A percentile compares a stretch with the other conserved stretches of the same genome.
Conservation (phyloP, 495 filamentous ascomycete species). For the Clavariopsis aquatica region DNA sequence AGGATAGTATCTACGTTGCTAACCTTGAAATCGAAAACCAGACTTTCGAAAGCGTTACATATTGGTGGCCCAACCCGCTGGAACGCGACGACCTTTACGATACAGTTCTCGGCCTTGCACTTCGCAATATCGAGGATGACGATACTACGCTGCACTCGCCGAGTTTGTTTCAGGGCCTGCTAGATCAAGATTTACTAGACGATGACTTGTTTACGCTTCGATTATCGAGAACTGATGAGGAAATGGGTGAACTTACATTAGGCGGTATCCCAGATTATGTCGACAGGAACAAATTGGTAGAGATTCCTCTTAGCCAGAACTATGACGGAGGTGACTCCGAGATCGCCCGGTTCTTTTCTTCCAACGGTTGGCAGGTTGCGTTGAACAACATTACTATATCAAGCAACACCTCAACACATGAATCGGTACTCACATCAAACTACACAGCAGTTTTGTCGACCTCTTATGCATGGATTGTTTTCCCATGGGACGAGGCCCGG, state of each 20-base stretch:
- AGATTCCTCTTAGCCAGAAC: conserved; percentile 19
- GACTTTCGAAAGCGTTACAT: conserved; percentile 4
- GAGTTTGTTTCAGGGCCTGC: conserved; percentile 17
- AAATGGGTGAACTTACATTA: conserved; percentile 11
- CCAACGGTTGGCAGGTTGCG: conserved; percentile 9
- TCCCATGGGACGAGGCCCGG: neutral
- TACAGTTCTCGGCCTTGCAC: conserved; percentile 14
- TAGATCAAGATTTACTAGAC: conserved; percentile 16
- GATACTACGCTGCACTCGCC: conserved; percentile 7
- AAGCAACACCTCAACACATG: neutral
- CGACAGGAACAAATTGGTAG: neutral
- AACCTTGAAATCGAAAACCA: conserved; percentile 13
- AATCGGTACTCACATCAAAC: neutral
- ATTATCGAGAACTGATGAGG: conserved; percentile 9
- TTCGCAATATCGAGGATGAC: conserved; percentile 6
- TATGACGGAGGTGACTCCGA: conserved; percentile 1
- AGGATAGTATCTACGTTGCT: conserved; percentile 15
- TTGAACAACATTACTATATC: conserved; percentile 11
- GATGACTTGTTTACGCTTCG: conserved; percentile 11
- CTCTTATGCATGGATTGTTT: conserved; percentile 5
- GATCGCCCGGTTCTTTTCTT: neutral
- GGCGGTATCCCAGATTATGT: conserved; percentile 12
- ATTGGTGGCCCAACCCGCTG: conserved; percentile 4
- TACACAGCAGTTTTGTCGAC: conserved; percentile 12
- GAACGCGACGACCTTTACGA: conserved; percentile 6